Evolutionary conservation across 2,329 filamentous ascomycete species (phyloP).

Genomic region (Colletotrichum zoysiae): DNA sequence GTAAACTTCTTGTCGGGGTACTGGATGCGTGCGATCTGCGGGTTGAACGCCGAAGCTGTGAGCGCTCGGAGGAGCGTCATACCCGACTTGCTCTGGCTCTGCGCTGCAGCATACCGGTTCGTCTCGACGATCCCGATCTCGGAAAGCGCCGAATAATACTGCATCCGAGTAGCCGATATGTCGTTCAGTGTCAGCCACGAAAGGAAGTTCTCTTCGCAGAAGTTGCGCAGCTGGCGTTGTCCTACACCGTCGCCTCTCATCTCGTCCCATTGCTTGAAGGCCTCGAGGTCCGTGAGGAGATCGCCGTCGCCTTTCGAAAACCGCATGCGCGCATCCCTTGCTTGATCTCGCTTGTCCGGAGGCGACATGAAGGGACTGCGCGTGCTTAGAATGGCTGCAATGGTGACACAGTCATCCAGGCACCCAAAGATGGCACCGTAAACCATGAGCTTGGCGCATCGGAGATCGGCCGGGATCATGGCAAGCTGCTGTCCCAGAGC

Average conservation of each 20-base stretch:
- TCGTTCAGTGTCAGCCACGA: slow-evolving; percentile 87
- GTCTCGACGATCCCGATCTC: slow-evolving; percentile 83
- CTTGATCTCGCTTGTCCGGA: slow-evolving; percentile 83
- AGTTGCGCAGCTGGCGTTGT: slow-evolving; percentile 75
- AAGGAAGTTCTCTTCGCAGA: slow-evolving; percentile 89
- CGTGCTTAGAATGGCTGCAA: slow-evolving; percentile 92
- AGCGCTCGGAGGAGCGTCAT: slow-evolving; percentile 74
- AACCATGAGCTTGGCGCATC: slow-evolving; percentile 94
- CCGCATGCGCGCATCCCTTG: slow-evolving; percentile 78
- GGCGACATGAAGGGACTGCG: slow-evolving; percentile 89
- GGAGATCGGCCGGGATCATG: slow-evolving; percentile 92
- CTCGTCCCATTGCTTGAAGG: slow-evolving; percentile 86
- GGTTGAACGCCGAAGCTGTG: slow-evolving; percentile 80
- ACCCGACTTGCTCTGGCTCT: slow-evolving; percentile 49
- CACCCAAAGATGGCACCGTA: slow-evolving; percentile 95
- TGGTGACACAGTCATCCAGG: slow-evolving; percentile 87
- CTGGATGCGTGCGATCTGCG: slow-evolving; percentile 91
- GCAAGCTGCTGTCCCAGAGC: slow-evolving; percentile 93
- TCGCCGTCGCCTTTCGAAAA: slow-evolving; percentile 88
- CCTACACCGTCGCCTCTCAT: slow-evolving; percentile 69
- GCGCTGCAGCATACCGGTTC: slow-evolving; percentile 40
- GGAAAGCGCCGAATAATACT: slow-evolving; percentile 87
- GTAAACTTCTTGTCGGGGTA: slow-evolving; percentile 97
- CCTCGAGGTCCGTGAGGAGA: slow-evolving; percentile 86
- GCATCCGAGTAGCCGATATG: slow-evolving; percentile 85